Evolutionary conservation across 768 basidiomycete species (phyloP).

Genomic region (Jaapia argillacea): DNA sequence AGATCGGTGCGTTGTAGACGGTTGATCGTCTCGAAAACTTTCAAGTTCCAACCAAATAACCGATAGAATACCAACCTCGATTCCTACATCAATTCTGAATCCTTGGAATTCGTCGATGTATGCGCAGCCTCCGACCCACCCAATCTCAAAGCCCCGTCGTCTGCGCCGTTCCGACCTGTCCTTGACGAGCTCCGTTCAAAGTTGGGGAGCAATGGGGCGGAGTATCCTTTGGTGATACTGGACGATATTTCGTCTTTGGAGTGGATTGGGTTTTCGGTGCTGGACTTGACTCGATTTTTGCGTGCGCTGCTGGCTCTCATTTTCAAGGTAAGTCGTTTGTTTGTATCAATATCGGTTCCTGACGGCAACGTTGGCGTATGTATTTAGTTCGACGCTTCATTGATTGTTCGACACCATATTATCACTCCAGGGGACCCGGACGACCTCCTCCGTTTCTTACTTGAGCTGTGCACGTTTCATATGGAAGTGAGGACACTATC

Average conservation of each 20-base stretch:
- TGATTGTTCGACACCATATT: slow-evolving; percentile 59
- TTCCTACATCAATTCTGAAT: slow-evolving; percentile 21
- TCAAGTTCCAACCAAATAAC: background rate
- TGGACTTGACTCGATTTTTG: slow-evolving; percentile 44
- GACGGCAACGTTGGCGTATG: slow-evolving; percentile 1
- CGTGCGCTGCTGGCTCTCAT: slow-evolving; percentile 53
- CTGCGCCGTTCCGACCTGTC: slow-evolving; percentile 10
- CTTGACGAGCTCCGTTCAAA: slow-evolving; percentile 22
- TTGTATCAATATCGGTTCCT: background rate
- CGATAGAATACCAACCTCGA: slow-evolving; percentile 23
- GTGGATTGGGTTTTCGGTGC: slow-evolving; percentile 53
- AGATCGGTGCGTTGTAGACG: slow-evolving; percentile 42
- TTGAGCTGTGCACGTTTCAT: slow-evolving; percentile 59
- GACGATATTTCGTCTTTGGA: slow-evolving; percentile 61
- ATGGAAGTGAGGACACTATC: slow-evolving; percentile 62
- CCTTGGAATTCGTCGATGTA: slow-evolving; percentile 48
- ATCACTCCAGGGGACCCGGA: slow-evolving; percentile 44
- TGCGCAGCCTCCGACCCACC: slow-evolving; percentile 22
- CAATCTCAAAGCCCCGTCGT: slow-evolving; percentile 11
- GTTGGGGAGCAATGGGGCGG: slow-evolving; percentile 10
- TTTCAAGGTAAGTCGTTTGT: slow-evolving; percentile 31
- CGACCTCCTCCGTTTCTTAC: slow-evolving; percentile 44
- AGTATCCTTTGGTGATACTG: slow-evolving; percentile 41
- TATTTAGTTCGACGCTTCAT: slow-evolving; percentile 36
- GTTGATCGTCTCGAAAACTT: background rate